Evolutionary conservation across 1,284 basidiomycete species (phyloP), one percentile per base, ranked within the genome.

Genomic region (Leccinum pallidistipes): DNA sequence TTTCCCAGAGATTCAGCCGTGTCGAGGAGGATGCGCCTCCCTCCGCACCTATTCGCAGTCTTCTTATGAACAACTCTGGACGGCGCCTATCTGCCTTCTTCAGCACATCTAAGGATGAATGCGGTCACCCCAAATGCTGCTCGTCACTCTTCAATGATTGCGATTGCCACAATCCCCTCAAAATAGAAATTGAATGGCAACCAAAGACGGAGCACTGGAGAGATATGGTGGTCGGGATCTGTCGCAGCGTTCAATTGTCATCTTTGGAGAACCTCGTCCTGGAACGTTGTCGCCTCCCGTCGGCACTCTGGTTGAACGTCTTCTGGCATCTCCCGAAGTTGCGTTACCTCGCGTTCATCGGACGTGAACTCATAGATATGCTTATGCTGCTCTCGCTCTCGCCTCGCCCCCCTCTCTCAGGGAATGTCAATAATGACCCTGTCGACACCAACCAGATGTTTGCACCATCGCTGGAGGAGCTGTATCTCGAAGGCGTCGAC

Each of bases 161-260:
- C 21, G 31, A 58, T 27, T 59, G 58, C 24, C 8, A 59, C 3
- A 8, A 27, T n/a, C 31, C 59, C 16, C 59, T 59, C 31, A 54
- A 59, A 21, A 2, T 59, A 2, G 3, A 18, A 3, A 27, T 59
- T 1, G 21, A 27, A 2, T 16, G 7, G 10, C 11, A 16, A 34
- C 5, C 11, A 16, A 4, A 14, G 11, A 7, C 16, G n/a, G n/a
- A 34, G 9, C 5, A 61, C 11, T 51, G 58, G 58, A 8, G 11
- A 8, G 16, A 49, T 12, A 18, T 58, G 21, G 8, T 18, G 36
- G 21, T 58, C 11, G 58, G 57, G 14, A 60, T 60, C 57, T 58
- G 57, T 16, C 57, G 21, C 5, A 60, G 18, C 8, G 16, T 58
- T 3, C 31, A 36, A 8, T 16, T 58, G 11, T 14, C 21, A 7